Evolutionary conservation across 139 green algal genomes (phyloP), one percentile per base, ranked within the genome.

Genomic region (Penium margaritaceum): DNA sequence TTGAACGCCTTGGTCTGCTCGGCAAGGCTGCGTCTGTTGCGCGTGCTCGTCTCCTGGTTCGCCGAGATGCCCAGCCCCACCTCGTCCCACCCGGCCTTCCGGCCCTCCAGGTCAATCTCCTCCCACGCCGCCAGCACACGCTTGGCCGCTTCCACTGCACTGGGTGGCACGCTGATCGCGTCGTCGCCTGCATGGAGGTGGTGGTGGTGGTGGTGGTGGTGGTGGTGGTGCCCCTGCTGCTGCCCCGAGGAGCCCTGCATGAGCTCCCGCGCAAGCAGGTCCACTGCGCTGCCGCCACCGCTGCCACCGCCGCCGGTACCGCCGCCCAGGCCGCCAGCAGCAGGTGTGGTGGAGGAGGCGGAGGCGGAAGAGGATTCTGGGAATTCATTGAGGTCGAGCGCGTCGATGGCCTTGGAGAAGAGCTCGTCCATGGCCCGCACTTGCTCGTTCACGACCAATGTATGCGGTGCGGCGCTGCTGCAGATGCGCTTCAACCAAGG

Each of bases 11-110:
- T 84, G 0, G 88, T 92, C 12, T 60, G 60, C 29, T 91, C 85
- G 39, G 88, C 85, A 32, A 92, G 75, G 39, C 39, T 75, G 34
- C 74, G 70, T 1, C 88, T 71, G 36, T 71, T 84, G 30, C 79
- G 77, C 1, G 86, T 34, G 1, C 86, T 90, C 12, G 84, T 69
- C 54, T 95, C 90, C 73, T 95, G 90, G 6, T 85, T 69, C 39
- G 90, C 86, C 2, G 89, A 88, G 2, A 95, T 87, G 2, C 80
- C 79, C 3, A 95, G 7, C 2, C 90, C 87, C 37, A 89, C 63
- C 58, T 92, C 87, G 61, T 96, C 91, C 32, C 92, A 83, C 66
- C 86, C 83, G 3, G 63, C 36, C 0, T 91, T 81, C 67, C 88
- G 82, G 17, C 51, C 63, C 51, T 96, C 91, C 55, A 96, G 72